Evolutionary conservation across 805 yeast genomes (phyloP), one percentile per base, ranked within the genome.

Genomic region (Starmera amethionina): DNA sequence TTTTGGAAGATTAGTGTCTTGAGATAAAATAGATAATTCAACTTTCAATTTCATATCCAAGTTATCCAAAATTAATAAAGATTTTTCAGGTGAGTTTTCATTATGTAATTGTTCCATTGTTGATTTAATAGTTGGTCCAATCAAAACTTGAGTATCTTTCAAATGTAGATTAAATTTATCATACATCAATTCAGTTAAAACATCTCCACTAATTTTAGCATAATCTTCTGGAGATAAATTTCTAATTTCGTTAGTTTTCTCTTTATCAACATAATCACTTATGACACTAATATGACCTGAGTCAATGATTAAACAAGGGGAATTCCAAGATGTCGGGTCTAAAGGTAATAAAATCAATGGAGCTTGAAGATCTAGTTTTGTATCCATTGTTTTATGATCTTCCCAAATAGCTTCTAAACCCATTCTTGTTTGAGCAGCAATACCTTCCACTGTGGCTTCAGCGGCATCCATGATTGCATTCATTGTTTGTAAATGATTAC

Each of bases 381-480:
- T 74, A 53, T 88, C 81, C 42, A 88, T 62, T 0, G 97, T 90
- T 56, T 88, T 89, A 62, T 93, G 99, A 51, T 90, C 96, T 46
- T 88, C 95, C 49, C 94, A 69, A 0, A 96, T 93, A 48, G 93
- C 88, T 61, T 90, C 95, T 16, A 93, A 69, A 0, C 97, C 97
- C 46, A 93, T 72, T 52, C 96, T 69, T 0, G 97, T 93, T 56
- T 88, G 96, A 22, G 79, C 69, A 0, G 97, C 80, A 46, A 93
- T 67, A 2, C 94, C 97, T 53, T 88, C 96, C 42, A 93, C 82
- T 0, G 96, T 89, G 0, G 89, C 85, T 46, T 89, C 96, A 0
- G 99, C 98, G 1, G 96, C 97, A 58, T 77, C 81, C 76, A 93
- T 76, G 22, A 94, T 75, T 9, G 93, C 93, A 31, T 88, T 90